Evolutionary conservation across 78 protist species (phyloP), one percentile per base, ranked within the genome.

Genomic region (Polysphondylium violaceum): DNA sequence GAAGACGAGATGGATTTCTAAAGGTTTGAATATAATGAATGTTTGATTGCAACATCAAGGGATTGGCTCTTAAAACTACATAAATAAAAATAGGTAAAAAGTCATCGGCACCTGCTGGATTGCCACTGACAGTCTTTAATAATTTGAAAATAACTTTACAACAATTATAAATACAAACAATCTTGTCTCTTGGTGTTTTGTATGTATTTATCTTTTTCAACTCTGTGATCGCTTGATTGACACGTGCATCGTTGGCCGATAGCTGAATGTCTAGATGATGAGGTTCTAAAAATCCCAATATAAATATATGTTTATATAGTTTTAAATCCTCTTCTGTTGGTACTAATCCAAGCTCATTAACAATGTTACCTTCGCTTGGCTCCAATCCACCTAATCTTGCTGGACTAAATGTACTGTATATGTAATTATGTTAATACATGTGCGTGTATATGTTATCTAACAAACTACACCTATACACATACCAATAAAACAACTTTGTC

Each of bases 171-270:
- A 96, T 56, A 74, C 96, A 94, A 68, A 92, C 69, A 92, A 96
- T 65, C 43, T 96, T 96, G 51, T 93, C 97, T 25, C 95, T 87
- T 33, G 98, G 98, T 47, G 97, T 60, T 65, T 95, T 92, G 68
- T 78, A 95, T 12, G 85, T 76, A 69, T 92, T 92, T n/a, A 92
- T 68, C 43, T 81, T 77, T 19, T 41, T 71, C n/a, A 92, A 44
- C 51, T 92, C 95, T 29, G 63, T 17, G 1, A 75, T 74, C 7
- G 88, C 64, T 19, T 60, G 50, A n/a, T 64, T 55, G 17, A 79
- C 36, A 27, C 55, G 60, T 50, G 25, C 59, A 16, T 51, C 67
- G 29, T 76, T 79, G 2, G 64, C 17, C 40, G 83, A 59, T 47
- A 78, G 31, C 43, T 74, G 76, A 21, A 89, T 89, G 43, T 74